A percentile compares a stretch with the other conserved stretches of the same genome.
Conservation (phyloP, 371 early-diverging fungal genomes). For the Circinella umbellata region DNA sequence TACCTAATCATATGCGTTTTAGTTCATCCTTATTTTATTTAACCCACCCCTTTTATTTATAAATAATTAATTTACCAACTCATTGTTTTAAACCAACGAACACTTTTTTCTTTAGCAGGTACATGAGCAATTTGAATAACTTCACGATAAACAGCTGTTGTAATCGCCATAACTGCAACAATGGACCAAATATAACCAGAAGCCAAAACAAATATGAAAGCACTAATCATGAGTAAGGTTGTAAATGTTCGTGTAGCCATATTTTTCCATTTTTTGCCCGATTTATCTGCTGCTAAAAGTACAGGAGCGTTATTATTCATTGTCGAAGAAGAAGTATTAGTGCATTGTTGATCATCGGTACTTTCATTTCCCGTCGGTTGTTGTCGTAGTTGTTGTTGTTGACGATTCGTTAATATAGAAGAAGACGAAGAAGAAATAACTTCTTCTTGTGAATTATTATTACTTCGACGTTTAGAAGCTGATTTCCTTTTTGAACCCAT, state of each 20-base stretch:
- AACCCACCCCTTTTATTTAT: too few relatives aligned
- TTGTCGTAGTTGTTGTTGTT: neutral
- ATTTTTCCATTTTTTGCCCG: constrained; percentile 75
- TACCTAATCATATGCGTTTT: constrained; percentile 56
- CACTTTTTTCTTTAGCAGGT: constrained; percentile 81
- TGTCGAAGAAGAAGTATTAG: too few relatives aligned
- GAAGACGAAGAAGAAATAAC: neutral
- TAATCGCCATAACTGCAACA: constrained; percentile 82
- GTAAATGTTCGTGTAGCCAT: constrained; percentile 83
- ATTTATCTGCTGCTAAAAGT: constrained; percentile 53
- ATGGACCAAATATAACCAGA: constrained; percentile 83
- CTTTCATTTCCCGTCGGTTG: neutral
- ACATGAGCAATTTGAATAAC: constrained; percentile 88
- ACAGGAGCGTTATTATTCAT: neutral
- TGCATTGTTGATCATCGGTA: constrained; percentile 1
- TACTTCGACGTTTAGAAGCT: neutral
- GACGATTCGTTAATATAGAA: neutral
- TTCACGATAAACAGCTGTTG: constrained; percentile 84
- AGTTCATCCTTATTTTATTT: neutral
- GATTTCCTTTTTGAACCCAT: constrained; percentile 9
- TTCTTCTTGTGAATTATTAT: neutral
- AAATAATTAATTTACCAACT: constrained; percentile 94
- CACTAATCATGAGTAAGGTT: constrained; percentile 88
- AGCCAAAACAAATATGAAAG: constrained; percentile 80
- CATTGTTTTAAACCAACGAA: constrained; percentile 93